Conservation (phyloP, 768 basidiomycete species). For the Agaricus sinodeliciosus region DNA sequence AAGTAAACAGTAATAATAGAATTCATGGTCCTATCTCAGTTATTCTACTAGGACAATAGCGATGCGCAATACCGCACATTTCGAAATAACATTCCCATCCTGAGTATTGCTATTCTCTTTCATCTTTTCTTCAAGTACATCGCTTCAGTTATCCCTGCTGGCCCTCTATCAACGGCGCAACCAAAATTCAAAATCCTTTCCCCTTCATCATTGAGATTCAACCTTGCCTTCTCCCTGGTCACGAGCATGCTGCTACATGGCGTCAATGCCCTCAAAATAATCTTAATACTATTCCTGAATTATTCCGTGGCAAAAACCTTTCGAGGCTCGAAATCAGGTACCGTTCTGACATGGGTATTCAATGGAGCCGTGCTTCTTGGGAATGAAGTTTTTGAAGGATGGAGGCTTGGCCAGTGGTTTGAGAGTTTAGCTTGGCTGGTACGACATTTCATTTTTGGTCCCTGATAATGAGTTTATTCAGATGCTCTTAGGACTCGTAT, state of each 20-base stretch:
- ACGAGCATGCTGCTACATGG: conserved; percentile 80
- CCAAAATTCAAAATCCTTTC: conserved; percentile 16
- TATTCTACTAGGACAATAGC: conserved; percentile 69
- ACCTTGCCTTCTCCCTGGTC: conserved; percentile 50
- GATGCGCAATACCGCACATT: conserved; percentile 90
- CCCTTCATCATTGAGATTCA: conserved; percentile 44
- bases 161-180: not conserved
- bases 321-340: conserved; percentile 36
- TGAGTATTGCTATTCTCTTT: conserved; percentile 39
- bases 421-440: conserved; percentile 57
- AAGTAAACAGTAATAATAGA: conserved; percentile 23
- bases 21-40: not conserved
- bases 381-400: conserved; percentile 75
- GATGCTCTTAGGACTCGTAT: conserved; percentile 45
- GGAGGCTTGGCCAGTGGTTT: conserved; percentile 52
- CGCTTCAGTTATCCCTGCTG: conserved; percentile 29
- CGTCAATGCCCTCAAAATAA: conserved; percentile 68
- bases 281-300: conserved; percentile 64
- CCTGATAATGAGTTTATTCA: not conserved
- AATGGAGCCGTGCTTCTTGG: conserved; percentile 68
- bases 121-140: conserved; percentile 52
- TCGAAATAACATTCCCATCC: conserved; percentile 66
- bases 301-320: conserved; percentile 51
- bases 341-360: conserved; percentile 67
- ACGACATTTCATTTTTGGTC: conserved; percentile 6